Evolutionary conservation across 768 basidiomycete genomes (phyloP).

Genomic region (Pleurotus giganteus): DNA sequence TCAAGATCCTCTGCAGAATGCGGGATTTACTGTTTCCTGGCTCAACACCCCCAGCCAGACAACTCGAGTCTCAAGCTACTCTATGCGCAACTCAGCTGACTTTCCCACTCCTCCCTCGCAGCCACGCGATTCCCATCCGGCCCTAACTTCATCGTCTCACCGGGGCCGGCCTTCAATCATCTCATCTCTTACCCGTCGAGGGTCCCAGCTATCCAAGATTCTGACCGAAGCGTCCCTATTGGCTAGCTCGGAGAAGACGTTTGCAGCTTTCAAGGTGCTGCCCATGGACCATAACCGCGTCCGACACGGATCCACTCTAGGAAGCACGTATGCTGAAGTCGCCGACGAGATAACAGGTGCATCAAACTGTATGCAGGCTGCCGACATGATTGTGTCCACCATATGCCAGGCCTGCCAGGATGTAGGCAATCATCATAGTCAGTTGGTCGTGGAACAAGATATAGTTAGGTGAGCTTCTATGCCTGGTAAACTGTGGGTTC

Average conservation of each 20-base stretch:
- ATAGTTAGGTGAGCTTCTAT: conserved; percentile 67
- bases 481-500: conserved; percentile 8
- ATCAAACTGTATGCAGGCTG: conserved; percentile 72
- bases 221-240: conserved; percentile 29
- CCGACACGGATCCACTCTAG: conserved; percentile 45
- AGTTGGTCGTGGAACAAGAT: conserved; percentile 63
- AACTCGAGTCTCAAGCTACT: conserved; percentile 83
- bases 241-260: conserved; percentile 37
- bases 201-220: conserved; percentile 33
- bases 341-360: conserved; percentile 63
- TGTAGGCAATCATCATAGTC: conserved; percentile 43
- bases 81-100: conserved; percentile 67
- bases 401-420: conserved; percentile 69
- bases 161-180: conserved; percentile 2
- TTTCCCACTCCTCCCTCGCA: conserved; percentile 18
- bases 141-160: conserved; percentile 5
- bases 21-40: conserved; percentile 86
- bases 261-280: conserved; percentile 78
- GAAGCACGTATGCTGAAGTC: conserved; percentile 46
- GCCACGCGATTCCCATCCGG: conserved; percentile 14
- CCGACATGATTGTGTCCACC: conserved; percentile 69
- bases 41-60: conserved; percentile 58
- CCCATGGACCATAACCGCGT: conserved; percentile 64
- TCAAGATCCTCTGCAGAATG: conserved; percentile 84
- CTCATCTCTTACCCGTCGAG: conserved; percentile 16